Percentiles rank a stretch among this genome's conserved stretches.
These are phyloP conservation scores for Petasospora fabianii DNA, from an alignment of 1,139 yeast species.

Conservation along the genomic window DNA sequence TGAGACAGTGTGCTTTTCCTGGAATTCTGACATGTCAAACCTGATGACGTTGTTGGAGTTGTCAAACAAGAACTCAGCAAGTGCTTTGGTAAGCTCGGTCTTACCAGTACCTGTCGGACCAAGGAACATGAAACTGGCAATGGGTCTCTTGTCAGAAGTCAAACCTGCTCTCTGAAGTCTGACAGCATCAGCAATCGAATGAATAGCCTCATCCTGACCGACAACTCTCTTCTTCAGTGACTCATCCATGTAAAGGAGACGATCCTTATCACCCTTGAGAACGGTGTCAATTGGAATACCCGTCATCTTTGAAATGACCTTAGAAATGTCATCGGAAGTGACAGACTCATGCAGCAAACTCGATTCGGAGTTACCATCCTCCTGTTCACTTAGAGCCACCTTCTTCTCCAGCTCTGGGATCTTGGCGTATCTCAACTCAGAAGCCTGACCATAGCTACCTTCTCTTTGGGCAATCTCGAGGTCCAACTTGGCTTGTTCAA, in stretches of 20 bases:
- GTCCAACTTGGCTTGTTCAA: conserved; percentile 81
- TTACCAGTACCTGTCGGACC: conserved; percentile 99
- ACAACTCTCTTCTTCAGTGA: conserved; percentile 74
- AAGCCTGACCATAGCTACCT: conserved; percentile 84
- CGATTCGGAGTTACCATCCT: conserved; percentile 32
- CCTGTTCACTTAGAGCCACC: conserved; percentile 49
- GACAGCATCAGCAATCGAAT: conserved; percentile 88
- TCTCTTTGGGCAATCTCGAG: conserved; percentile 79
- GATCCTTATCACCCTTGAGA: conserved; percentile 92
- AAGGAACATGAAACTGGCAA: conserved; percentile 90
- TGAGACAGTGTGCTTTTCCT: conserved; percentile 87
- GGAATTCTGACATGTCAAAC: conserved; percentile 97
- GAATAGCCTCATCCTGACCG: conserved; percentile 94
- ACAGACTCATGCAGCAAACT: conserved; percentile 82
- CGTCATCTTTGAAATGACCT: conserved; percentile 89
- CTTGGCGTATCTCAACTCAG: conserved; percentile 80
- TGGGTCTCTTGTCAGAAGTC: conserved; percentile 90
- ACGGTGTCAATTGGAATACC: conserved; percentile 93
- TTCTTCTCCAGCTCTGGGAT: conserved; percentile 75
- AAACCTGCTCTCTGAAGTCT: conserved; percentile 95
- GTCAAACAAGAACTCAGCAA: conserved; percentile 88
- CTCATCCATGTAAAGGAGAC: conserved; percentile 81
- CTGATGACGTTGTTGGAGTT: conserved; percentile 82
- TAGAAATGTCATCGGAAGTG: conserved; percentile 89
- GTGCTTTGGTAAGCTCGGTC: conserved; percentile 87